Conservation (phyloP, 2,329 filamentous ascomycete genomes). For the Scortechinia acanthostroma region DNA sequence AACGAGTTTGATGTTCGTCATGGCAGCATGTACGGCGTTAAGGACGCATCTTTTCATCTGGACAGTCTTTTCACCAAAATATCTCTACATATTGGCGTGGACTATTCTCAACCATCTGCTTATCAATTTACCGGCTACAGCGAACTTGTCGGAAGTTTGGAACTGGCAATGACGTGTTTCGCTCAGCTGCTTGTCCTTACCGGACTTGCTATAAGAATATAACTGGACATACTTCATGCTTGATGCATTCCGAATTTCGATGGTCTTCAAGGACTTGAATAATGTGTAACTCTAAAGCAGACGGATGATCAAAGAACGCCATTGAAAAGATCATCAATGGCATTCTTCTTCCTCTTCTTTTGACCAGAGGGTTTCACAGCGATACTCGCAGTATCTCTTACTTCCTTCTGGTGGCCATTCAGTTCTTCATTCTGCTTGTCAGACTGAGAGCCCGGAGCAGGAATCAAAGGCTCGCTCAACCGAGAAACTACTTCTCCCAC, state of each 20-base stretch:
- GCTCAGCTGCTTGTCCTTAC: no score
- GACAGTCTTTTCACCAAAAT: slow-evolving; percentile 2
- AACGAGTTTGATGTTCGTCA: neutral
- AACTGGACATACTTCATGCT: no score
- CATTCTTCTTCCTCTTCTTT: neutral
- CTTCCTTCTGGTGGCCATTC: neutral
- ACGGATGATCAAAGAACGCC: neutral
- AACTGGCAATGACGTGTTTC: no score
- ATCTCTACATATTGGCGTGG: neutral
- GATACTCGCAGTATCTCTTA: neutral
- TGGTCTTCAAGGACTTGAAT: neutral
- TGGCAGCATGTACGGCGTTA: slow-evolving; percentile 1
- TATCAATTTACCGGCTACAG: neutral
- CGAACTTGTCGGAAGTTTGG: neutral
- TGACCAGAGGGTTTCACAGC: neutral
- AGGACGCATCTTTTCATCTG: slow-evolving; percentile 2
- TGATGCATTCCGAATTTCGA: no score
- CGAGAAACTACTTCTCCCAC: neutral
- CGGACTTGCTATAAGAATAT: no score
- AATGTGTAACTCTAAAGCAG: neutral
- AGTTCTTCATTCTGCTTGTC: no score
- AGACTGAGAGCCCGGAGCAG: no score
- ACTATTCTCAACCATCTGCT: neutral
- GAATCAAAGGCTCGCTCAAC: neutral
- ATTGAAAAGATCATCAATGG: neutral